Conservation (phyloP, 2,329 filamentous ascomycete species). For the Fusarium sp. region DNA sequence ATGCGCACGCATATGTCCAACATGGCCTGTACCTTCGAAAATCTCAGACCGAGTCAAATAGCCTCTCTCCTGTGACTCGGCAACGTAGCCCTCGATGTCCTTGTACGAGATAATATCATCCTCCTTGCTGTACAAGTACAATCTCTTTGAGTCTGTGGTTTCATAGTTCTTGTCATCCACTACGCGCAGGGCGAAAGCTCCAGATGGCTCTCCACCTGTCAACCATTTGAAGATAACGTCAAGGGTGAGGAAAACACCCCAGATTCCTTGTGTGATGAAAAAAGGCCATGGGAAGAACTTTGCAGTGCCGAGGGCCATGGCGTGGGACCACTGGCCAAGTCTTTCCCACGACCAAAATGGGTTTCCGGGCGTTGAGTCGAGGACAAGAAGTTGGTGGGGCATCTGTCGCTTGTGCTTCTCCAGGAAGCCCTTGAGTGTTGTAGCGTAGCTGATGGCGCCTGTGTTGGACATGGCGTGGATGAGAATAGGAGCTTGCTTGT, state of each 20-base stretch:
- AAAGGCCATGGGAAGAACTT: constrained; percentile 66
- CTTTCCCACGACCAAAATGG: constrained; percentile 59
- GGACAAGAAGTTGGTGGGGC: constrained; percentile 64
- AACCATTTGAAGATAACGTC: constrained; percentile 55
- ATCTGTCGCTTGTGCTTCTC: constrained; percentile 57
- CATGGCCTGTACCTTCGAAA: constrained; percentile 73
- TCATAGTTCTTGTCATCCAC: constrained; percentile 58
- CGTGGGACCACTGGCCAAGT: constrained; percentile 66
- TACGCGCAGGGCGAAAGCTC: constrained; percentile 56
- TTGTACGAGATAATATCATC: constrained; percentile 70
- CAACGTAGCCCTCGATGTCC: constrained; percentile 70
- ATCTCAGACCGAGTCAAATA: constrained; percentile 65
- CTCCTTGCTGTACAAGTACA: constrained; percentile 72
- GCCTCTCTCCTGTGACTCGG: constrained; percentile 63
- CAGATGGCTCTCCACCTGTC: constrained; percentile 59
- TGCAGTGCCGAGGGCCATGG: constrained; percentile 67
- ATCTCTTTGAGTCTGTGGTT: constrained; percentile 57
- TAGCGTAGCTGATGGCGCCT: constrained; percentile 67
- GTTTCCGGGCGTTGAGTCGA: constrained; percentile 69
- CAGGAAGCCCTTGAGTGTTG: constrained; percentile 64
- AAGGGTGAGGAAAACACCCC: constrained; percentile 59
- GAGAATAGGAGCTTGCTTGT: constrained; percentile 57
- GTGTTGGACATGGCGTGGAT: constrained; percentile 73
- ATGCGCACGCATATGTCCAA: constrained; percentile 72
- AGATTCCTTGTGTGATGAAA: constrained; percentile 63